Base-by-base conservation (phyloP, 2,329 filamentous ascomycete genomes). In the Colletotrichum sp. region DNA sequence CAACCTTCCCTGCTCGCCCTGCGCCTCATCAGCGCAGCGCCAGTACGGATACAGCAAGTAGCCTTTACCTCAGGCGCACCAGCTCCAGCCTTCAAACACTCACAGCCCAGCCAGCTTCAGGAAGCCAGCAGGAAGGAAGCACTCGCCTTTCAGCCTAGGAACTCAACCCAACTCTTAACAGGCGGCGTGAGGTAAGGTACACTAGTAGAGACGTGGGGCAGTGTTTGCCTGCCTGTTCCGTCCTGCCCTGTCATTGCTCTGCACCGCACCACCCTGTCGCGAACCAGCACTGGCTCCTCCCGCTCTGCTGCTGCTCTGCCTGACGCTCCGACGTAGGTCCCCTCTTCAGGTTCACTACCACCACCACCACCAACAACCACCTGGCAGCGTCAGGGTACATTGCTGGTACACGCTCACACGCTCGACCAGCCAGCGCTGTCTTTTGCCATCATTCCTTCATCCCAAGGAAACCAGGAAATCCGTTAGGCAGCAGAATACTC, bases 401-500 rank as follows among this genome's bases (percentile, higher is more conserved):
- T 61, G 32, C 21, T 43, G 57, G 43, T 67, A 72, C 57, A 32
- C 57, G 32, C 63, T 67, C 70, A 72, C 57, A 32, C 36, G 26
- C 63, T 67, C 70, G 57, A 72, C 64, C 69, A 52, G 57, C 70
- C 70, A 59, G 74, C 64, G 48, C 36, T 68, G 64, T 73, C 64
- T 67, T 63, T 52, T 66, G 60, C 36, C 61, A 39, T 71, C 74
- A 65, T 73, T 74, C 74, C 74, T 74, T 65, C 74, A 69, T 76
- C 65, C 43, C 67, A 34, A 26, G 30, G 59, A 61, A 63, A n/a
- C 28, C 70, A 76, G 59, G 34, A 65, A 73, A 59, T 74, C 48
- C 18, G 67, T 74, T 74, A 76, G 74, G 74, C 70, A 76, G 74
- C 74, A 74, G 64, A 76, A 73, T 73, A 69, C 57, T 52, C 18